A percentile compares a stretch with the other conserved stretches of the same genome.
These are phyloP conservation scores for Harringtonia lauricola DNA, from an alignment of 2,329 filamentous ascomycete genomes.

Conservation along the genomic window DNA sequence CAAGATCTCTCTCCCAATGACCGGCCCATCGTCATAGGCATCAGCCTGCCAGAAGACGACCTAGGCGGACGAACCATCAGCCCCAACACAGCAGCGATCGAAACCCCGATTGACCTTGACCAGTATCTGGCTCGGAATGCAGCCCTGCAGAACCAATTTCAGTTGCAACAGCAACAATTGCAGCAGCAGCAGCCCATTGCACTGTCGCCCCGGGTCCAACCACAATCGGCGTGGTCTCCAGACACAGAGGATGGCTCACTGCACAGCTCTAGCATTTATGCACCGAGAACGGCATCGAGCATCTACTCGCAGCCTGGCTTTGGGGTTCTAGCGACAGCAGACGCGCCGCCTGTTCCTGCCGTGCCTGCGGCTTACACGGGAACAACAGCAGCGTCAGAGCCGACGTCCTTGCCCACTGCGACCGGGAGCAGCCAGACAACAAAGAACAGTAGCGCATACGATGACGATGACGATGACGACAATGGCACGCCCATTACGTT, in stretches of 20 bases:
- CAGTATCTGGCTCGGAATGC: slow-evolving; percentile 13
- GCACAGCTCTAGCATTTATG: slow-evolving; percentile 19
- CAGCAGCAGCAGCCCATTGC: not conserved
- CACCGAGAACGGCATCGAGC: slow-evolving; percentile 39
- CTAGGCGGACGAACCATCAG: slow-evolving; percentile 34
- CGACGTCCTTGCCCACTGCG: not conserved
- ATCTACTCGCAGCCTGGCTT: slow-evolving; percentile 47
- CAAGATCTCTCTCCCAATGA: slow-evolving; percentile 45
- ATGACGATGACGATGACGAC: slow-evolving; percentile 34
- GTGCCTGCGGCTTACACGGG: slow-evolving; percentile 36
- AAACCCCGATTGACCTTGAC: slow-evolving; percentile 25
- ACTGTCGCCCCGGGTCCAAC: slow-evolving; percentile 21
- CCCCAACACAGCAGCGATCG: slow-evolving; percentile 35
- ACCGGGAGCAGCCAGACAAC: not conserved
- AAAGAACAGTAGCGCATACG: not conserved
- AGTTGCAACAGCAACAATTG: not conserved
- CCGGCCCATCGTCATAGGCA: slow-evolving; percentile 62
- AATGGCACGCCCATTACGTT: slow-evolving; percentile 50
- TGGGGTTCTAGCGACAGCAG: slow-evolving; percentile 15
- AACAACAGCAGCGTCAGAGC: slow-evolving; percentile 9
- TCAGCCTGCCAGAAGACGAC: slow-evolving; percentile 49
- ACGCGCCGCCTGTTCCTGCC: slow-evolving; percentile 49
- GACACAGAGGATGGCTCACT: slow-evolving; percentile 43
- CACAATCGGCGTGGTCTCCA: slow-evolving; percentile 48
- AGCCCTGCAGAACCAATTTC: not conserved